A percentile compares a stretch with the other conserved stretches of the same genome.
phyloP scores from a whole-genome alignment of 176 grass and related monocot species.

The Cenchrus americanus region DNA sequence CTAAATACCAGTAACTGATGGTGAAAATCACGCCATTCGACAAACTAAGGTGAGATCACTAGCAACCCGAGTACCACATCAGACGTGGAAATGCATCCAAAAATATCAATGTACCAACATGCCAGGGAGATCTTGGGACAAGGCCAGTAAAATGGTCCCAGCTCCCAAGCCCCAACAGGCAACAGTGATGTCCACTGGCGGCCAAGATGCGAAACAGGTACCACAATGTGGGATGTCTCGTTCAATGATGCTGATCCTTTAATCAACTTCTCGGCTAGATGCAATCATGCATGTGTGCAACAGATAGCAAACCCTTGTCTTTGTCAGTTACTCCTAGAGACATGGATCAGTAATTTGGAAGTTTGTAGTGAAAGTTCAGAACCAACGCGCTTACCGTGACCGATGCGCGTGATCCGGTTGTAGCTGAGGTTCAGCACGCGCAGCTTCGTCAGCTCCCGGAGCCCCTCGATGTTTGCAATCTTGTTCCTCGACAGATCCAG shows the following conservation, averaged over 20 bases:
- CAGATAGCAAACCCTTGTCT: background rate
- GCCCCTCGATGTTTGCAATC: conserved; percentile 72
- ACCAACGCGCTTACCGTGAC: conserved; percentile 60
- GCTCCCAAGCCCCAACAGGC: background rate
- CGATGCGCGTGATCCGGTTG: conserved; percentile 89
- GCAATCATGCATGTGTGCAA: background rate
- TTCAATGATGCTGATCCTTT: conserved; percentile 24
- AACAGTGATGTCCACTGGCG: background rate
- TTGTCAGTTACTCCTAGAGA: background rate
- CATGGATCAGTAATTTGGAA: background rate
- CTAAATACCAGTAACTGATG: background rate
- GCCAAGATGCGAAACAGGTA: conserved; percentile 22
- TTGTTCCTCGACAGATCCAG: conserved; percentile 97
- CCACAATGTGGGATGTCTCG: conserved; percentile 27
- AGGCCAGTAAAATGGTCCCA: conserved; percentile 27
- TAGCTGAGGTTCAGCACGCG: conserved; percentile 94
- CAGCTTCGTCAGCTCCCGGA: conserved; percentile 74
- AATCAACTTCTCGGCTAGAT: background rate
- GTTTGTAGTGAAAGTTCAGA: background rate
- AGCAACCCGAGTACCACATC: background rate
- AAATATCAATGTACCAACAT: background rate
- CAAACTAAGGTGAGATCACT: background rate
- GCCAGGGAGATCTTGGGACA: background rate
- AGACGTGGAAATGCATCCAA: background rate
- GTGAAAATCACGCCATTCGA: background rate